phyloP scores from a whole-genome alignment of 306 rosid genomes.

The Rosa lucieae region DNA sequence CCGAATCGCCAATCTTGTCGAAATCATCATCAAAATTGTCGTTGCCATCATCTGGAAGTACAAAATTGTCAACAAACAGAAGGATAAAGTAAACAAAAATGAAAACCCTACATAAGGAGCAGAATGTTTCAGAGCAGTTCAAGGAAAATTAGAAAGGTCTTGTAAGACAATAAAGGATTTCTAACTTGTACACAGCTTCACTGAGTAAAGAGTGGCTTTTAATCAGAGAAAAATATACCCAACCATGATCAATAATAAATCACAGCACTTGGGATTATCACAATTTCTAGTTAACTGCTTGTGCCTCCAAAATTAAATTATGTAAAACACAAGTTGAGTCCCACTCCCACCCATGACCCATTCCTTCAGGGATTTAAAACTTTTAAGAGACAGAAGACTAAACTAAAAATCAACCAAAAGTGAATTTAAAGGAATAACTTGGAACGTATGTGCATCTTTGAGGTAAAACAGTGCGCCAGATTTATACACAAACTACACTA shows the following conservation, averaged over 20 bases:
- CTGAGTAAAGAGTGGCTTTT: not conserved
- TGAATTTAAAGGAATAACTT: not conserved
- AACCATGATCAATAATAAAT: not conserved
- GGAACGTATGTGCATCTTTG: not conserved
- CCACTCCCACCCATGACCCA: not conserved
- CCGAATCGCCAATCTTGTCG: slow-evolving; percentile 94
- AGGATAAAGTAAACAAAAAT: slow-evolving; percentile 1
- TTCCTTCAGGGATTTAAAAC: not conserved
- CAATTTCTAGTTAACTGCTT: not conserved
- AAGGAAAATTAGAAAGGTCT: not conserved
- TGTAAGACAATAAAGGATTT: not conserved
- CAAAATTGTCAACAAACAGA: slow-evolving; percentile 11
- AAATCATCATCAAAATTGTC: slow-evolving; percentile 77
- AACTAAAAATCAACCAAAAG: not conserved
- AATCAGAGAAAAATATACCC: not conserved
- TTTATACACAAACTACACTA: not conserved
- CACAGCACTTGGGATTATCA: not conserved
- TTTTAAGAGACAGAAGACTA: not conserved
- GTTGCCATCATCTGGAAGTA: slow-evolving; percentile 75
- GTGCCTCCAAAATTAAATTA: not conserved
- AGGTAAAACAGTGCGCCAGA: not conserved
- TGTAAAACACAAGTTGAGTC: not conserved
- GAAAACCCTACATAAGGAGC: not conserved
- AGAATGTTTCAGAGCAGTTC: not conserved
- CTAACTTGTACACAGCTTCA: not conserved